These are phyloP conservation scores for Saccharomyces hybrid DNA, from an alignment of 1,139 yeast genomes.

Conservation along the genomic window DNA sequence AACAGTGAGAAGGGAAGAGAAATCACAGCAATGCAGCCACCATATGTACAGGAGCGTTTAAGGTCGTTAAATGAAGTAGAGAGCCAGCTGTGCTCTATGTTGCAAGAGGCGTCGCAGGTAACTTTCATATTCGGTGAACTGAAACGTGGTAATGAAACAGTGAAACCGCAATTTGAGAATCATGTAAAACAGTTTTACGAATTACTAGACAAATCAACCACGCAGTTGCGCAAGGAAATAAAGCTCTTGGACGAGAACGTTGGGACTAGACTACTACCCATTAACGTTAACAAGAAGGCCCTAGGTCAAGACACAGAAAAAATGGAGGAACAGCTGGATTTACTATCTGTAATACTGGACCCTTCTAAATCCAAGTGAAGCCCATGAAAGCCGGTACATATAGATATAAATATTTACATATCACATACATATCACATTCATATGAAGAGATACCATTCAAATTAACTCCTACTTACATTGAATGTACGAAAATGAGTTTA, in stretches of 20 bases:
- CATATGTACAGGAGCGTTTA: conserved; percentile 35
- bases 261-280: conserved; percentile 28
- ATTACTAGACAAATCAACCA: conserved; percentile 20
- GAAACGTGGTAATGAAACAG: conserved; percentile 24
- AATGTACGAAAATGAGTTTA: too few species aligned
- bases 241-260: conserved; percentile 26
- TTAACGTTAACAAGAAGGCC: conserved; percentile 28
- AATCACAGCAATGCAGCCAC: conserved; percentile 23
- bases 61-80: conserved; percentile 36
- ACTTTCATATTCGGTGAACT: conserved; percentile 32
- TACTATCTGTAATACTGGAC: background rate
- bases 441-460: too few species aligned
- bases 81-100: conserved; percentile 33
- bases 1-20: background rate
- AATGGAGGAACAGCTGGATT: conserved; percentile 22
- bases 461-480: too few species aligned
- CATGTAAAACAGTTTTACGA: conserved; percentile 25
- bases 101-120: conserved; percentile 36
- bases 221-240: conserved; percentile 23
- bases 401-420: too few species aligned
- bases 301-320: conserved; percentile 31
- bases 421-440: too few species aligned
- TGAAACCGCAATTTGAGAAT: conserved; percentile 26
- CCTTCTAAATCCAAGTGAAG: background rate
- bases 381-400: too few species aligned